phyloP scores from a whole-genome alignment of 257 asterid species.

The Primulina eburnea region DNA sequence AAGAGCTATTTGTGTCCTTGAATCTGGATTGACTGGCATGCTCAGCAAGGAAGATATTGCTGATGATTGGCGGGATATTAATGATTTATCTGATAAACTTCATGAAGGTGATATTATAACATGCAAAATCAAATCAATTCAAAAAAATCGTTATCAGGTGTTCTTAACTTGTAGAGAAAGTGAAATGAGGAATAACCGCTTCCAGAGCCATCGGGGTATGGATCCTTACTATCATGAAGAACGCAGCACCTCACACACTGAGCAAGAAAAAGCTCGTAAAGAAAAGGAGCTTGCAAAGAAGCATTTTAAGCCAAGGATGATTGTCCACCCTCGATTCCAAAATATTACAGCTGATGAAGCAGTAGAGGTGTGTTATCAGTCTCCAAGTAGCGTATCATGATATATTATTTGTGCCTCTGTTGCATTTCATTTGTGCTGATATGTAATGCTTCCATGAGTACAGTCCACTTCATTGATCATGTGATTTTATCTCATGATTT shows the following conservation, averaged over 20 bases:
- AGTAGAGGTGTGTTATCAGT: conserved; percentile 47
- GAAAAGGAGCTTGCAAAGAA: conserved; percentile 83
- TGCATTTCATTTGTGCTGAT: conserved; percentile 13
- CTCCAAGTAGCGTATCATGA: conserved; percentile 10
- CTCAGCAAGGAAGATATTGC: conserved; percentile 72
- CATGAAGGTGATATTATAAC: conserved; percentile 80
- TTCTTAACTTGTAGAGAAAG: conserved; percentile 70
- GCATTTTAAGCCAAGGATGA: conserved; percentile 88
- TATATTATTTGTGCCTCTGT: conserved; percentile 12
- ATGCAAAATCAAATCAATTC: conserved; percentile 76
- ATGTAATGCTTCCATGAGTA: not conserved
- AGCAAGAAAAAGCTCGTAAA: conserved; percentile 71
- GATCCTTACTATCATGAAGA: conserved; percentile 86
- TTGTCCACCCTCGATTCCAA: conserved; percentile 85
- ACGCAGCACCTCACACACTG: conserved; percentile 44
- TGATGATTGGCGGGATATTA: conserved; percentile 63
- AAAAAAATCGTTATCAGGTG: conserved; percentile 84
- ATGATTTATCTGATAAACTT: conserved; percentile 71
- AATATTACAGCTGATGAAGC: conserved; percentile 91
- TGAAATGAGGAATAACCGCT: conserved; percentile 68
- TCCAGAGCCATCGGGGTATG: conserved; percentile 40
- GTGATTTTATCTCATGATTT: not conserved
- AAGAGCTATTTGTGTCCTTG: conserved; percentile 70
- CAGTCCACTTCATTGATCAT: conserved; percentile 6
- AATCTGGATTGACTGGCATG: conserved; percentile 87